Percentiles rank a stretch among this genome's conserved stretches.
phyloP scores from a whole-genome alignment of 495 filamentous ascomycete genomes.

The Aspergillus carlsbadensis region DNA sequence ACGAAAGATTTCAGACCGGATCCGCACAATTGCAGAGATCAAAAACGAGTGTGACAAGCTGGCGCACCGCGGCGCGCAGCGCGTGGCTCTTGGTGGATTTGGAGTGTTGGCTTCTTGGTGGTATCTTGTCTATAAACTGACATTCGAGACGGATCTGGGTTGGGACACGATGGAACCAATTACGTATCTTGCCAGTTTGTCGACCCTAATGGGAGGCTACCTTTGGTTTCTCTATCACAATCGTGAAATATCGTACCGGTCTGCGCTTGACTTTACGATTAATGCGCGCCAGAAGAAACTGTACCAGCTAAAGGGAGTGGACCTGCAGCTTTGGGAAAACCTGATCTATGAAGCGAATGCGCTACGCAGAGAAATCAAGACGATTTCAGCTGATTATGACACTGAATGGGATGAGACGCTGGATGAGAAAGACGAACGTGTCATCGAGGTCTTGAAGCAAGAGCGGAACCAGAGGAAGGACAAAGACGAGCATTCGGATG shows the following conservation, averaged over 20 bases:
- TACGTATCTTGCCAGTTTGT: slow-evolving; percentile 81
- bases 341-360: slow-evolving; percentile 80
- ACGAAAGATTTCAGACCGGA: slow-evolving; percentile 64
- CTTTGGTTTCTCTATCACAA: slow-evolving; percentile 94
- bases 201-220: slow-evolving; percentile 84
- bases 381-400: slow-evolving; percentile 83
- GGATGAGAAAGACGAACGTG: slow-evolving; percentile 73
- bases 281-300: slow-evolving; percentile 72
- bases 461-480: slow-evolving; percentile 53
- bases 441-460: slow-evolving; percentile 67
- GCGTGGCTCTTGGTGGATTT: slow-evolving; percentile 78
- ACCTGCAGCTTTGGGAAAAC: slow-evolving; percentile 71
- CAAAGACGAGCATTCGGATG: slow-evolving; percentile 43
- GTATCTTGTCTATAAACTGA: slow-evolving; percentile 72
- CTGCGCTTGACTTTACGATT: slow-evolving; percentile 83
- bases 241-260: slow-evolving; percentile 80
- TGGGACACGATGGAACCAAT: slow-evolving; percentile 95
- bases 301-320: slow-evolving; percentile 73
- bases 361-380: slow-evolving; percentile 76
- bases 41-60: slow-evolving; percentile 79
- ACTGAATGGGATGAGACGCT: slow-evolving; percentile 87
- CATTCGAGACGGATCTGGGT: slow-evolving; percentile 74
- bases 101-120: slow-evolving; percentile 72
- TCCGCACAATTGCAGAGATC: slow-evolving; percentile 64
- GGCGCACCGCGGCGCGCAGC: slow-evolving; percentile 73